phyloP scores from a whole-genome alignment of 2,329 filamentous ascomycete species.

The Thielaviopsis euricoi region DNA sequence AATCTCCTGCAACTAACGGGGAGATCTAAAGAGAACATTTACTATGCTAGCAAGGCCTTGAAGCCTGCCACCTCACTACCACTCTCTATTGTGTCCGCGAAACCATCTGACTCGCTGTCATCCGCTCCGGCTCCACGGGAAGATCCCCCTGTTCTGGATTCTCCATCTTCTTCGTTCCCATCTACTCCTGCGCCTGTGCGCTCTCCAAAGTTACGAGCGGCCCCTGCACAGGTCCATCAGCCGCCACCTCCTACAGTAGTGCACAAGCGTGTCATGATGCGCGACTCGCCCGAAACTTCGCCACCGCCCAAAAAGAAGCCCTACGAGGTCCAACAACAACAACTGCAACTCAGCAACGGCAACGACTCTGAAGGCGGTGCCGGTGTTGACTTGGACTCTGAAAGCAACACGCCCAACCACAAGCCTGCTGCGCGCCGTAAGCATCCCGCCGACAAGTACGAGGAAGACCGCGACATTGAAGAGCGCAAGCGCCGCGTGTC shows the following conservation, averaged over 20 bases:
- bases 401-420: not conserved
- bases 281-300: conserved; percentile 15
- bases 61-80: no score
- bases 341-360: no score
- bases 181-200: no score
- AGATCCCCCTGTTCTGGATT: no score
- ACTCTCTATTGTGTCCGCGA: not conserved
- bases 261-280: not conserved
- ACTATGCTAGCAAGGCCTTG: not conserved
- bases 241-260: not conserved
- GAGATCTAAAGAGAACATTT: not conserved
- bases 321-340: conserved; percentile 10
- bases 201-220: no score
- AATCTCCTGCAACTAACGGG: not conserved
- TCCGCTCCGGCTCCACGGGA: no score
- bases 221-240: not conserved
- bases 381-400: no score
- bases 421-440: not conserved
- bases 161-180: no score
- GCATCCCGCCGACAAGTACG: not conserved
- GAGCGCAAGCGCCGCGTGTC: not conserved
- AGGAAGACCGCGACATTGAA: not conserved
- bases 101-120: no score
- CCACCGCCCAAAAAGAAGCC: conserved; percentile 12
- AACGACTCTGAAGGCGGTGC: no score